phyloP scores from a whole-genome alignment of 176 grass and related monocot genomes.

The Juncus effusus region DNA sequence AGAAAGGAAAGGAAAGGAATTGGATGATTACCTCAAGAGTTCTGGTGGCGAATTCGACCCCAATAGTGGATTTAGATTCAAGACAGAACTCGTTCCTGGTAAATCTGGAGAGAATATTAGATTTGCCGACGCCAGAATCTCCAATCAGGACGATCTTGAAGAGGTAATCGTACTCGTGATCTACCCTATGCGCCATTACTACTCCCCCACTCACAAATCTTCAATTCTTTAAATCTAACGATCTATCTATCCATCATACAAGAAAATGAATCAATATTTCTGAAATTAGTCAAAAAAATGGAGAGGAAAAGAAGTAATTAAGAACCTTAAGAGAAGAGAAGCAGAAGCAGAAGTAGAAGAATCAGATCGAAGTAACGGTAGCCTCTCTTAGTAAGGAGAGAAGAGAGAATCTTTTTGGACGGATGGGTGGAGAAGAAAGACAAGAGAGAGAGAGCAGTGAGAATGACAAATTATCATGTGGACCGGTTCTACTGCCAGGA shows the following conservation, averaged over 20 bases:
- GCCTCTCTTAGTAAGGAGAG: neutral
- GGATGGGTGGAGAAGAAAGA: constrained; percentile 9
- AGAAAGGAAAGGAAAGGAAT: neutral
- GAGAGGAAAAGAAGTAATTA: neutral
- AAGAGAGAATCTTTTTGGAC: neutral
- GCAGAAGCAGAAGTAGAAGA: neutral
- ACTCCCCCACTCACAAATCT: constrained; percentile 16
- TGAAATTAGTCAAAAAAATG: no score
- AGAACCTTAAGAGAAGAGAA: neutral
- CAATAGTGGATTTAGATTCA: constrained; percentile 85
- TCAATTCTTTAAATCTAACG: neutral
- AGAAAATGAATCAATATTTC: neutral
- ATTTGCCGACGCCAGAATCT: constrained; percentile 79
- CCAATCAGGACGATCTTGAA: constrained; percentile 96
- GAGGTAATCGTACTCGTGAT: constrained; percentile 80
- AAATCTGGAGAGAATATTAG: constrained; percentile 85
- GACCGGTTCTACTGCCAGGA: no score
- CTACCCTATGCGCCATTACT: constrained; percentile 42
- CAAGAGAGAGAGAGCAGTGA: neutral
- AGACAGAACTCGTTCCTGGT: constrained; percentile 84
- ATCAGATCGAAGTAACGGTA: neutral
- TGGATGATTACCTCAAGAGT: constrained; percentile 46
- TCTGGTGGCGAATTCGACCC: constrained; percentile 83
- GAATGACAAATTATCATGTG: neutral
- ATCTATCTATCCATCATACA: neutral